Conservation (phyloP, 2,329 filamentous ascomycete species). For the Truncatella angustata region DNA sequence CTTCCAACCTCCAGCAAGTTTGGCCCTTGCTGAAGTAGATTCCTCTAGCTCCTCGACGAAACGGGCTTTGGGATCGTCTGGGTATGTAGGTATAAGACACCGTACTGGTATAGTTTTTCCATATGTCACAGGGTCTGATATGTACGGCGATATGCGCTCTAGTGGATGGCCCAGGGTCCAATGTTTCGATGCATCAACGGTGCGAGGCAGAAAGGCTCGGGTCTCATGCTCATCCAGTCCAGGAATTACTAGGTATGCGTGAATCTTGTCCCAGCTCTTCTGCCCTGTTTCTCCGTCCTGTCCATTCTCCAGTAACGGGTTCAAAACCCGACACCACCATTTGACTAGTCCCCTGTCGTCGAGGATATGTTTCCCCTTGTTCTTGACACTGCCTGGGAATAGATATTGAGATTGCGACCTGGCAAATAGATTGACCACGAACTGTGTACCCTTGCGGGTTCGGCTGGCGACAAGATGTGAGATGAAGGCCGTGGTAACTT, state of each 20-base stretch:
- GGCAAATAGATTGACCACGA: constrained; percentile 87
- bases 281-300: constrained; percentile 37
- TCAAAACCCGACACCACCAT: constrained; percentile 92
- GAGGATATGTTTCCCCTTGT: constrained; percentile 82
- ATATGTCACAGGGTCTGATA: constrained; percentile 42
- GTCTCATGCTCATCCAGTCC: constrained; percentile 82
- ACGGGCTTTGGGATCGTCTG: constrained; percentile 91
- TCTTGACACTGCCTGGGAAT: constrained; percentile 88
- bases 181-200: constrained; percentile 46
- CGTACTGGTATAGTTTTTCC: constrained; percentile 65
- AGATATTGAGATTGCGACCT: constrained; percentile 90
- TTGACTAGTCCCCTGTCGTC: constrained; percentile 87
- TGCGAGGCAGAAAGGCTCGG: constrained; percentile 70
- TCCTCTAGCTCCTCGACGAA: constrained; percentile 89
- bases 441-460: constrained; percentile 61
- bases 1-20: constrained; percentile 71
- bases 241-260: constrained; percentile 82
- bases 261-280: constrained; percentile 47
- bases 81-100: constrained; percentile 85
- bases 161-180: constrained; percentile 75
- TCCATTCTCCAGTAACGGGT: constrained; percentile 64
- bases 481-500: constrained; percentile 73
- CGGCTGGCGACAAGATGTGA: constrained; percentile 68
- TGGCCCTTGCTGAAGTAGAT: constrained; percentile 52
- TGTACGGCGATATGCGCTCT: constrained; percentile 60